phyloP scores from a whole-genome alignment of 2,329 filamentous ascomycete species.

The Raffaelea deltoideospora region DNA sequence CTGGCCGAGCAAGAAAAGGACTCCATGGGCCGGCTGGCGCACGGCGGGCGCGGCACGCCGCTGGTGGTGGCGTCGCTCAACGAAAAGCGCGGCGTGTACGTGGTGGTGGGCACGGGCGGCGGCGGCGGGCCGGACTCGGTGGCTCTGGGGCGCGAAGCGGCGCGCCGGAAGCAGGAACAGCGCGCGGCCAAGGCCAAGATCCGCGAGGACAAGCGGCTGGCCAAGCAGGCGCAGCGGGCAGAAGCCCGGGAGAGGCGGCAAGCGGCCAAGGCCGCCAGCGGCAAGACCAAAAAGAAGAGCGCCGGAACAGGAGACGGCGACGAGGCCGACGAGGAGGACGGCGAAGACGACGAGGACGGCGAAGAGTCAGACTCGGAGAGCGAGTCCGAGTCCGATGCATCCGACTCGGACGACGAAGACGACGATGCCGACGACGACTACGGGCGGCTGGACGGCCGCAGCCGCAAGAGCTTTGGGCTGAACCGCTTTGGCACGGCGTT shows the following conservation, averaged over 20 bases:
- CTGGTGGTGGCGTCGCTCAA: constrained; percentile 84
- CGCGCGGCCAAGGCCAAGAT: constrained; percentile 48
- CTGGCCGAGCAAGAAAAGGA: constrained; percentile 80
- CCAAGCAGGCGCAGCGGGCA: constrained; percentile 41
- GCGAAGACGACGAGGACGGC: constrained; percentile 14
- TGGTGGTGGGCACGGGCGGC: constrained; percentile 84
- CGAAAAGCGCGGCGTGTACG: constrained; percentile 72
- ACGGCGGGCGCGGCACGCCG: constrained; percentile 61
- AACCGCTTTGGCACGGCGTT: constrained; percentile 94
- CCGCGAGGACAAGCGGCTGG: constrained; percentile 40
- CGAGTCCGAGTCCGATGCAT: constrained; percentile 20
- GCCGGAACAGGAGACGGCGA: background rate
- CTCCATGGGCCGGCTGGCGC: constrained; percentile 49
- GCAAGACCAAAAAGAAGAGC: too few species aligned
- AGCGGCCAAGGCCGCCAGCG: too few species aligned
- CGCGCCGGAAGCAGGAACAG: constrained; percentile 46
- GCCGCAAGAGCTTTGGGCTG: constrained; percentile 44
- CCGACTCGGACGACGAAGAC: constrained; percentile 27
- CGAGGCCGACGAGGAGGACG: background rate
- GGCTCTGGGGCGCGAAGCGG: constrained; percentile 46
- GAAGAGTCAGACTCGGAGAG: constrained; percentile 32
- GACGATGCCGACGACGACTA: constrained; percentile 32
- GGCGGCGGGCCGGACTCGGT: constrained; percentile 65
- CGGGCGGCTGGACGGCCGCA: constrained; percentile 15
- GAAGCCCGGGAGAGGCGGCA: constrained; percentile 46